Base-by-base conservation (phyloP, 2,329 filamentous ascomycete genomes). In the Penicillium brasilianum region DNA sequence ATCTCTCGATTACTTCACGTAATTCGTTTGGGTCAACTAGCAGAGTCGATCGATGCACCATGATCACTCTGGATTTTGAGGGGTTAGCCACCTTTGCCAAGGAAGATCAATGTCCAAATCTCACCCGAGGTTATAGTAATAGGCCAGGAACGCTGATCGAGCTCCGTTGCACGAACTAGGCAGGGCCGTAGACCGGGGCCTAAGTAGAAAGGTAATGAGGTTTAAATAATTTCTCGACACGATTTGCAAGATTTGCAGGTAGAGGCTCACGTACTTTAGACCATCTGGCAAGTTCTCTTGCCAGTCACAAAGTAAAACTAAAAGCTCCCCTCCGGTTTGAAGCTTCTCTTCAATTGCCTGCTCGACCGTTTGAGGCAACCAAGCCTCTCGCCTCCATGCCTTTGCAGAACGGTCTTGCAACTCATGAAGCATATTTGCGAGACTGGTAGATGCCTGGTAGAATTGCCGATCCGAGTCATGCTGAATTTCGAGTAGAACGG, bases 311-410 rank as follows among this genome's bases (percentile, higher is more conserved):
- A 63, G 49, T 14, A 63, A 18, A 11, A 51, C 20, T 10, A 41
- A 32, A 36, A 63, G 32, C 3, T 63, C 54, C 37, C 54, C 58
- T 34, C 54, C 60, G 2, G 60, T 63, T 30, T 41, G 41, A 14
- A 63, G 22, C 39, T 63, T 63, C 48, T 63, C 60, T 32, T 63
- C 60, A n/a, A 60, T 63, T 6, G 60, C 57, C 50, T 60, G 48
- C 14, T 63, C 60, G 2, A 57, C 54, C 14, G 60, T 57, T 48
- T 63, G 60, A 20, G 57, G 54, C 30, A 63, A 13, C 49, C 49
- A 57, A 54, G 59, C 58, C 22, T 63, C 60, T 10, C 60, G 22
- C 11, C 54, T 57, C 60, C 60, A 63, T 9, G 60, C 55, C 36
- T 44, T 57, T 4, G 54, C 54, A 11, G 60, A 63, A 8, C 57